Evolutionary conservation across 2,329 filamentous ascomycete species (phyloP), one percentile per base, ranked within the genome.

Genomic region (Aspergillus chevalieri): DNA sequence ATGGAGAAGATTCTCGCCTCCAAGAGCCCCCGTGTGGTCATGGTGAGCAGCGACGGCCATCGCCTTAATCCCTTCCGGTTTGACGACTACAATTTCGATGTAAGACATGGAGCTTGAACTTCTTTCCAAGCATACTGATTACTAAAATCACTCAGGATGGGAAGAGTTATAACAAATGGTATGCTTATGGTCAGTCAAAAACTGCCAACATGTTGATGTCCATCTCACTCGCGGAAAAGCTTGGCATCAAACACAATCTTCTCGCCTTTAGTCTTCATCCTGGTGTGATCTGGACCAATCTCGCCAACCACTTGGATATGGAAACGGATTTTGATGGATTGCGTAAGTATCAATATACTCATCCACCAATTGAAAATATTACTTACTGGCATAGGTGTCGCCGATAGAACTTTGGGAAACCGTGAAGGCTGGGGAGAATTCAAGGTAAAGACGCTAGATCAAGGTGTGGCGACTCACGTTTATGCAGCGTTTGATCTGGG

Each of bases 191-290:
- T 3, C 72, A 76, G 49, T 61, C 63, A 36, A 78, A 78, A 63
- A 72, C 70, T 4, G 74, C 73, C 17, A 74, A 74, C 47, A 68
- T 77, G 43, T 56, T 78, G 34, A 73, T 72, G 53, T 64, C 71
- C 2, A 54, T 72, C 1, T 67, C 62, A 1, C 61, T 75, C 26
- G 71, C 68, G 26, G 44, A 47, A 24, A 58, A 60, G 21, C 47
- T 65, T 7, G 53, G 53, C 2, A 26, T 52, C 12, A 62, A 60
- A 33, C 26, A 57, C 24, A 53, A 52, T 6, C 46, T 66, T 2
- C 43, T 53, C 14, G 52, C 61, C 1, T 56, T 60, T 12, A 60
- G 59, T 12, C 36, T 68, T 7, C 61, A 66, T 28, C 65, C 65
- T 1, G 65, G 64, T 7, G 55, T 57, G 5, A 61, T 65, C 22